A percentile compares a stretch with the other conserved stretches of the same genome.
Conservation (phyloP, 805 yeast genomes). For the Barnettozyma sucrosica region DNA sequence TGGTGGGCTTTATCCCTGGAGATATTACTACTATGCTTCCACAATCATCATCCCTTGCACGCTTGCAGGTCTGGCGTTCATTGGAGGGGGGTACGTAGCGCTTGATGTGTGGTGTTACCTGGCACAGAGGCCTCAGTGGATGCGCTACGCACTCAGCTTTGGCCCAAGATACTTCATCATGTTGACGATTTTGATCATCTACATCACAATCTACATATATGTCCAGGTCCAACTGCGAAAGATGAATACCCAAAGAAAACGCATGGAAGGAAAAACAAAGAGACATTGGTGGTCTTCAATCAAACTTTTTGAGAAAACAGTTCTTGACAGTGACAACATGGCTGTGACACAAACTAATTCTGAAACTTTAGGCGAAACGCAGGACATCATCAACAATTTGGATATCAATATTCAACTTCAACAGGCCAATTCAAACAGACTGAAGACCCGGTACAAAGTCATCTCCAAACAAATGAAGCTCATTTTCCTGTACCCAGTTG, state of each 20-base stretch:
- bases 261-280: neutral
- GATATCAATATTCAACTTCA: constrained; percentile 19
- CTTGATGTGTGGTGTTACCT: constrained; percentile 74
- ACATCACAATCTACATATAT: constrained; percentile 65
- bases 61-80: constrained; percentile 68
- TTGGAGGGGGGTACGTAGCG: constrained; percentile 52
- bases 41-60: constrained; percentile 58
- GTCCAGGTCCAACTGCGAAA: constrained; percentile 47
- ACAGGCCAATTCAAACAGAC: constrained; percentile 30
- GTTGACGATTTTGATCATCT: constrained; percentile 55
- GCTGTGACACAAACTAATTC: neutral
- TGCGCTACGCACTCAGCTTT: constrained; percentile 71
- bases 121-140: constrained; percentile 71
- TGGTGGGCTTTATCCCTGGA: constrained; percentile 64
- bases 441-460: constrained; percentile 55
- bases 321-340: neutral
- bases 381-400: constrained; percentile 10
- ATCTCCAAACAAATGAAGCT: constrained; percentile 75
- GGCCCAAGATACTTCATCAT: constrained; percentile 69
- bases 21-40: constrained; percentile 52
- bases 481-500: constrained; percentile 78
- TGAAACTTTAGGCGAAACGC: neutral
- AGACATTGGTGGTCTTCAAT: constrained; percentile 5
- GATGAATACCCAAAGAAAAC: constrained; percentile 15
- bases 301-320: constrained; percentile 1